Evolutionary conservation across 768 basidiomycete genomes (phyloP).

Genomic region (Tylopilus rubrobrunneus): DNA sequence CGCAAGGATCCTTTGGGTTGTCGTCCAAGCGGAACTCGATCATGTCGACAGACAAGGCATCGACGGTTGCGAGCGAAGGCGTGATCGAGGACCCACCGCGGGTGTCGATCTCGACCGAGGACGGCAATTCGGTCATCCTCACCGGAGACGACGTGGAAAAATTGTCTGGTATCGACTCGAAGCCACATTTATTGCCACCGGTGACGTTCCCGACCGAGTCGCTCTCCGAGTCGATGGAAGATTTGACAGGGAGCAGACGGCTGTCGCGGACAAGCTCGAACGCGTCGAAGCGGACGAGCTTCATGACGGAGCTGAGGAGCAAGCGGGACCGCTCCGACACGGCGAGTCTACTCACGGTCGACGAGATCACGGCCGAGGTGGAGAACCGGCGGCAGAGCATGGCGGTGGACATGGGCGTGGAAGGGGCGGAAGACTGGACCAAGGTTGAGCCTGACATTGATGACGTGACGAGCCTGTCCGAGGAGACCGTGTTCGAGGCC

Average conservation of each 20-base stretch:
- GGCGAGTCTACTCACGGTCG: constrained; percentile 89
- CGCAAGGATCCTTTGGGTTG: constrained; percentile 37
- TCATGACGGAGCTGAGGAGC: constrained; percentile 76
- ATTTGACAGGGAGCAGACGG: constrained; percentile 38
- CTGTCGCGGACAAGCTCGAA: constrained; percentile 45
- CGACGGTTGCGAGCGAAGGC: constrained; percentile 20
- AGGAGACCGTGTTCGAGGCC: constrained; percentile 44
- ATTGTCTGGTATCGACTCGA: constrained; percentile 25
- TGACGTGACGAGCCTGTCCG: constrained; percentile 45
- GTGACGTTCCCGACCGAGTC: constrained; percentile 77
- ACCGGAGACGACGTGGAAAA: constrained; percentile 44
- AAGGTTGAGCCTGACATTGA: constrained; percentile 55
- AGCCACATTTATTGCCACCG: constrained; percentile 67
- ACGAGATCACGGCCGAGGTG: constrained; percentile 96
- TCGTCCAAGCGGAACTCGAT: constrained; percentile 45
- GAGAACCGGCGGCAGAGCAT: constrained; percentile 60
- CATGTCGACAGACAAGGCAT: constrained; percentile 33
- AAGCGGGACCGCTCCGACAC: constrained; percentile 85
- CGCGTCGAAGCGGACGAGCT: constrained; percentile 65
- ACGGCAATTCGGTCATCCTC: constrained; percentile 63
- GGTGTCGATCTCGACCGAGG: constrained; percentile 72
- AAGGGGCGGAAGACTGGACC: constrained; percentile 68
- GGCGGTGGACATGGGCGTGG: constrained; percentile 41
- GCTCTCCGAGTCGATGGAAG: constrained; percentile 73
- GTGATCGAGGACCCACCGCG: constrained; percentile 55